Evolutionary conservation across 2,329 filamentous ascomycete species (phyloP).

Genomic region (Trichophyton equinum): DNA sequence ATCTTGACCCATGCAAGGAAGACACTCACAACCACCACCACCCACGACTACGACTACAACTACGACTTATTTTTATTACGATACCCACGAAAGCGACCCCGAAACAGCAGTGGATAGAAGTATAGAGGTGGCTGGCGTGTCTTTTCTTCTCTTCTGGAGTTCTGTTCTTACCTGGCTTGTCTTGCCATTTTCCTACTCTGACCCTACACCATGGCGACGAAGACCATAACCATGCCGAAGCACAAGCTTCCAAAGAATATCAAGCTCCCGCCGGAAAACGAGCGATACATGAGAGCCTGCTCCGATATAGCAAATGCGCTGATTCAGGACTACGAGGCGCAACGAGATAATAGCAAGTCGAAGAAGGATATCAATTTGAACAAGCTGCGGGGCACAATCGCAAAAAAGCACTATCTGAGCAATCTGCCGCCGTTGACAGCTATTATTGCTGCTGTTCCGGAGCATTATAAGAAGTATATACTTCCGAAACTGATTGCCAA

Average conservation of each 20-base stretch:
- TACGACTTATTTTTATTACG: background rate
- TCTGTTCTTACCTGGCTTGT: too few species aligned
- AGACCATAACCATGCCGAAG: conserved; percentile 39
- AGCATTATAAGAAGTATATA: conserved; percentile 99
- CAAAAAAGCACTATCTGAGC: conserved; percentile 83
- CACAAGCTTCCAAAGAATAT: conserved; percentile 49
- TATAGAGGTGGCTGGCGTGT: background rate
- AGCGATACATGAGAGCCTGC: conserved; percentile 85
- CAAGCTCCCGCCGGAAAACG: conserved; percentile 80
- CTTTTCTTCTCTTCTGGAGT: too few species aligned
- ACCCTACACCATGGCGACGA: conserved; percentile 43
- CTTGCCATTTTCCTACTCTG: background rate
- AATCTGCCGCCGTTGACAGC: conserved; percentile 85
- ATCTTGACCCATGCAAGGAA: background rate
- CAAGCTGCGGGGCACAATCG: conserved; percentile 66
- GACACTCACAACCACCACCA: background rate
- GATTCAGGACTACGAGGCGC: conserved; percentile 84
- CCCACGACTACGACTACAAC: background rate
- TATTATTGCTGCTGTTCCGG: conserved; percentile 96
- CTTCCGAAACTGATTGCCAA: conserved; percentile 92
- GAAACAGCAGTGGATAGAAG: background rate
- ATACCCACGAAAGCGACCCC: background rate
- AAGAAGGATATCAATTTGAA: conserved; percentile 90
- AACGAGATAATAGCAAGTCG: conserved; percentile 57
- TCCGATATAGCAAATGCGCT: conserved; percentile 88